These are phyloP conservation scores for Protomyces macrosporus DNA, from an alignment of 1,139 yeast genomes.

Conservation along the genomic window DNA sequence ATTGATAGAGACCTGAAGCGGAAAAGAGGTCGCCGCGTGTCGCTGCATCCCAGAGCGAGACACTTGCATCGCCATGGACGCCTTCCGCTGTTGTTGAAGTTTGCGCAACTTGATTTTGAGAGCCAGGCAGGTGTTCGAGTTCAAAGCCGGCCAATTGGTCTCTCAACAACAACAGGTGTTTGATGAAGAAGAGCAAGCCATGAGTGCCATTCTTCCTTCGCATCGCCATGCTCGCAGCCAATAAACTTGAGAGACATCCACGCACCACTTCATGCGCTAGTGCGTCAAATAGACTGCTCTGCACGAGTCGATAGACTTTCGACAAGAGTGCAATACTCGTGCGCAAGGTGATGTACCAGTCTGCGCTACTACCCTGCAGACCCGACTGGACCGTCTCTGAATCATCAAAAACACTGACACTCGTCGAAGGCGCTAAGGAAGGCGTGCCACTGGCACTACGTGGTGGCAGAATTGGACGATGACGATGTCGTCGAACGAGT, in stretches of 20 bases:
- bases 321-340: constrained; percentile 67
- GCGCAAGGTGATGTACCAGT: constrained; percentile 68
- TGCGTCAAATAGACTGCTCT: constrained; percentile 73
- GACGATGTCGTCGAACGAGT: constrained; percentile 23
- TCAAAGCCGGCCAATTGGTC: constrained; percentile 73
- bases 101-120: neutral
- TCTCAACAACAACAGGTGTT: constrained; percentile 64
- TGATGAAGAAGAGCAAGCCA: constrained; percentile 61
- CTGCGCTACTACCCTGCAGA: constrained; percentile 43
- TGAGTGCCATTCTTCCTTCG: constrained; percentile 48
- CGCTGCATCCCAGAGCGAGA: constrained; percentile 5
- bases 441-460: constrained; percentile 6
- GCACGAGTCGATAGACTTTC: constrained; percentile 72
- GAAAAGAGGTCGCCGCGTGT: neutral
- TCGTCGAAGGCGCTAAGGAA: neutral
- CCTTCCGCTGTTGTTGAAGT: neutral
- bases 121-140: constrained; percentile 52
- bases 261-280: constrained; percentile 83
- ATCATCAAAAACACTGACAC: constrained; percentile 8
- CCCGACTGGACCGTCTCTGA: constrained; percentile 32
- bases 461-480: constrained; percentile 28
- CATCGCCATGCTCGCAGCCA: constrained; percentile 48
- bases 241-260: constrained; percentile 59
- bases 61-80: too few relatives aligned
- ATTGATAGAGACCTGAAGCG: constrained; percentile 5